These are phyloP conservation scores for Sporothrix protearum DNA, from an alignment of 2,329 filamentous ascomycete species.

Conservation along the genomic window DNA sequence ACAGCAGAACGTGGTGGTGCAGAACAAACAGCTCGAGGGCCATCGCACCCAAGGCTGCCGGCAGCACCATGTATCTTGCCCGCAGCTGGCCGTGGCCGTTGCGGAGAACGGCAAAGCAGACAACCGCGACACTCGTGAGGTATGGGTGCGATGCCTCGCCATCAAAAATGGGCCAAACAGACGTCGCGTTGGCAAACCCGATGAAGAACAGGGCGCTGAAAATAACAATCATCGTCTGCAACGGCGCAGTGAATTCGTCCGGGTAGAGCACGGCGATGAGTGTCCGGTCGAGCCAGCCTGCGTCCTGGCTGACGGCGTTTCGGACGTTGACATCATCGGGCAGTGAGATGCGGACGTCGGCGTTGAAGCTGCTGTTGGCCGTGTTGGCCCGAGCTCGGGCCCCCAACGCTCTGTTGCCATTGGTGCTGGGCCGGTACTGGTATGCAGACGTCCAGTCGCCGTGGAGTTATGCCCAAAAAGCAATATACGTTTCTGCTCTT, in stretches of 20 bases:
- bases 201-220: constrained; percentile 32
- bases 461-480: neutral
- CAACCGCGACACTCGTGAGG: constrained; percentile 49
- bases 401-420: neutral
- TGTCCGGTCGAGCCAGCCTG: constrained; percentile 20
- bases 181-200: constrained; percentile 36
- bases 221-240: constrained; percentile 40
- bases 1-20: constrained; percentile 60
- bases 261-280: constrained; percentile 23
- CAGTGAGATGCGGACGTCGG: neutral
- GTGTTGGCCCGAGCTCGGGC: neutral
- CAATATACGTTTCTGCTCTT: neutral
- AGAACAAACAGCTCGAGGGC: constrained; percentile 59
- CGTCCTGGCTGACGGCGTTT: constrained; percentile 7
- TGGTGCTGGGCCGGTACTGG: neutral
- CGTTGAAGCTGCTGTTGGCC: neutral
- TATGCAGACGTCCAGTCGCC: neutral
- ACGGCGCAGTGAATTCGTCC: constrained; percentile 37
- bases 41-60: constrained; percentile 53
- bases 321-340: neutral
- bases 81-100: constrained; percentile 45
- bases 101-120: constrained; percentile 51
- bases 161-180: neutral
- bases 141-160: constrained; percentile 38
- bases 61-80: constrained; percentile 43